Percentiles rank a stretch among this genome's conserved stretches.
These are phyloP conservation scores for Apiotrichum gracile DNA, from an alignment of 1,284 basidiomycete species.

Conservation along the genomic window DNA sequence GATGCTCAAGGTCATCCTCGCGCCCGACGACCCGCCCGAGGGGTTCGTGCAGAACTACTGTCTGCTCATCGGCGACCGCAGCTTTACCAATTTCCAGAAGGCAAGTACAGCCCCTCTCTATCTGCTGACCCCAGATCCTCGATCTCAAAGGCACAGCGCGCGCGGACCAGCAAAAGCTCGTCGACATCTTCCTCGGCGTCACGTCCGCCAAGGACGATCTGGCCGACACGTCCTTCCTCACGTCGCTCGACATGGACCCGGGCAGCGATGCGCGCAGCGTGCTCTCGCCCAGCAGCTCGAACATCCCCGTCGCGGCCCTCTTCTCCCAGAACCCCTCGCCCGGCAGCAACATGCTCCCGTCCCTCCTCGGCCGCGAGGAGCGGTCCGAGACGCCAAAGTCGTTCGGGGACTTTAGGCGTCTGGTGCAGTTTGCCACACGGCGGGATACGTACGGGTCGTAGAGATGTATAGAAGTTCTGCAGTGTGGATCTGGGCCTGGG, in stretches of 20 bases:
- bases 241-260: conserved; percentile 84
- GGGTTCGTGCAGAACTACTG: conserved; percentile 93
- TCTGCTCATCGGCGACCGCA: conserved; percentile 81
- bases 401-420: conserved; percentile 74
- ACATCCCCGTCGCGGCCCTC: conserved; percentile 24
- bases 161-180: conserved; percentile 74
- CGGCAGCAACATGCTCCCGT: background rate
- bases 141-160: conserved; percentile 91
- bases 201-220: conserved; percentile 83
- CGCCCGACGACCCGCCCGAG: conserved; percentile 81
- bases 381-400: conserved; percentile 60
- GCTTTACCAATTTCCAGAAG: conserved; percentile 97
- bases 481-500: too few relatives aligned
- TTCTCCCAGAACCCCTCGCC: conserved; percentile 22
- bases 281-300: conserved; percentile 9
- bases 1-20: conserved; percentile 86
- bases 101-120: conserved; percentile 44
- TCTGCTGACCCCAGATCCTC: conserved; percentile 60
- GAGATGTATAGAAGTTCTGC: background rate
- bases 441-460: conserved; percentile 18
- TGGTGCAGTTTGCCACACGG: conserved; percentile 76
- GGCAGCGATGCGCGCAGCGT: conserved; percentile 11
- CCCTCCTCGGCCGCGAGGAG: conserved; percentile 21
- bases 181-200: conserved; percentile 84
- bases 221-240: conserved; percentile 80